Conservation (phyloP, 768 basidiomycete species). For the Amanita muscaria region DNA sequence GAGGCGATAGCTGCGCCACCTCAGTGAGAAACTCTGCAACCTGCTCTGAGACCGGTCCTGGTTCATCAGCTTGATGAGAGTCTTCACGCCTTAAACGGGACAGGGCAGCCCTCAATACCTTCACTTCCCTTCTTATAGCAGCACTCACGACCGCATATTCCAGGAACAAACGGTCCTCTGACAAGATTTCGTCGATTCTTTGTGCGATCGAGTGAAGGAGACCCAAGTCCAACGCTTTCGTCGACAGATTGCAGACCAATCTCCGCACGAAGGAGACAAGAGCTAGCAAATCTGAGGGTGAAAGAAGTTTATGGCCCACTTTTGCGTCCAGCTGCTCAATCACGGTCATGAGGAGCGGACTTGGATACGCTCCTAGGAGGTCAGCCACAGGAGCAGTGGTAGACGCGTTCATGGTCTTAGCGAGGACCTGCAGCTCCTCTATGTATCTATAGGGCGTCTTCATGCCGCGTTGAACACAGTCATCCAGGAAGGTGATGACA, state of each 20-base stretch:
- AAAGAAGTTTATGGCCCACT: slow-evolving; percentile 41
- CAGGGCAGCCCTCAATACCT: slow-evolving; percentile 30
- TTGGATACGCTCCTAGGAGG: slow-evolving; percentile 36
- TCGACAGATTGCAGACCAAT: slow-evolving; percentile 47
- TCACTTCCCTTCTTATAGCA: slow-evolving; percentile 39
- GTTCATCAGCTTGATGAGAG: slow-evolving; percentile 8
- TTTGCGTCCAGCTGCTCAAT: slow-evolving; percentile 74
- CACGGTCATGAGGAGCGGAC: slow-evolving; percentile 73
- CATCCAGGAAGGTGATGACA: slow-evolving; percentile 69
- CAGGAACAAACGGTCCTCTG: slow-evolving; percentile 21
- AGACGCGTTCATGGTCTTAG: slow-evolving; percentile 9
- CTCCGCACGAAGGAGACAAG: slow-evolving; percentile 57
- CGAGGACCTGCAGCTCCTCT: slow-evolving; percentile 49
- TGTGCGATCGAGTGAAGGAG: slow-evolving; percentile 26
- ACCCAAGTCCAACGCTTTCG: slow-evolving; percentile 40
- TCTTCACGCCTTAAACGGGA: neutral
- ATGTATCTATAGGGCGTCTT: slow-evolving; percentile 84
- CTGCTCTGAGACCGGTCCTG: slow-evolving; percentile 12
- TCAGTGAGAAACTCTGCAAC: slow-evolving; percentile 36
- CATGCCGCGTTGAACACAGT: slow-evolving; percentile 72
- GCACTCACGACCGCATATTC: slow-evolving; percentile 24
- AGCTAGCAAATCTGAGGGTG: slow-evolving; percentile 54
- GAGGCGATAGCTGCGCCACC: slow-evolving; percentile 33
- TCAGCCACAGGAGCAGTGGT: slow-evolving; percentile 7
- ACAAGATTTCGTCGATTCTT: slow-evolving; percentile 30